Conservation (phyloP, 176 grass and related monocot species). For the Aegilops umbellulata region DNA sequence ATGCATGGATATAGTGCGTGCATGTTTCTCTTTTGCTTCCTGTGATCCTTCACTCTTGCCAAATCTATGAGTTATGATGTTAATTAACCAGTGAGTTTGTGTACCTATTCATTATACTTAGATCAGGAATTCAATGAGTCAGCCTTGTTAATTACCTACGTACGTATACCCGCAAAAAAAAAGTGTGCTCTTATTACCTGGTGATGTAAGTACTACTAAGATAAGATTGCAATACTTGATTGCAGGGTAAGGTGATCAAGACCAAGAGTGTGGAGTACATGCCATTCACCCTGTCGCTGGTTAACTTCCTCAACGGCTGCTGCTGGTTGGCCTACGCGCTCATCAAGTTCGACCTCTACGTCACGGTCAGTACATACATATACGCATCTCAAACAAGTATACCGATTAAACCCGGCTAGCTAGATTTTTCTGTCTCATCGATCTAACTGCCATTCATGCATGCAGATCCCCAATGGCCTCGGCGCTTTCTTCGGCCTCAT, state of each 20-base stretch:
- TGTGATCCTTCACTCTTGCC: too few relatives aligned
- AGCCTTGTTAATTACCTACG: background rate
- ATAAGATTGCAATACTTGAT: background rate
- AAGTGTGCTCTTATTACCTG: background rate
- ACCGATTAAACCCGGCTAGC: background rate
- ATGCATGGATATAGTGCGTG: too few relatives aligned
- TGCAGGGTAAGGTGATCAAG: conserved; percentile 51
- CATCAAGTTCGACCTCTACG: conserved; percentile 61
- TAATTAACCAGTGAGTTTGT: too few relatives aligned
- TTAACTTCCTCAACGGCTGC: conserved; percentile 56
- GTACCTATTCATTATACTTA: too few relatives aligned
- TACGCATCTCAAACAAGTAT: too few relatives aligned
- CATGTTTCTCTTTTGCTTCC: too few relatives aligned
- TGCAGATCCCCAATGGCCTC: conserved; percentile 67
- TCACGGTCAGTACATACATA: conserved; percentile 35
- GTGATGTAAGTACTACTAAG: background rate
- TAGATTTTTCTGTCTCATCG: background rate
- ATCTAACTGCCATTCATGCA: background rate
- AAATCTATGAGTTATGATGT: too few relatives aligned
- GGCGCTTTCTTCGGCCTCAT: conserved; percentile 42
- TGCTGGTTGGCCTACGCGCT: conserved; percentile 73
- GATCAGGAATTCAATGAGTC: too few relatives aligned
- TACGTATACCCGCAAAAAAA: too few relatives aligned
- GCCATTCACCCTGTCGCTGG: conserved; percentile 53
- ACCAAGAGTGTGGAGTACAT: conserved; percentile 80